phyloP scores from a whole-genome alignment of 139 green algal species.

The Helicosporidium sp. region DNA sequence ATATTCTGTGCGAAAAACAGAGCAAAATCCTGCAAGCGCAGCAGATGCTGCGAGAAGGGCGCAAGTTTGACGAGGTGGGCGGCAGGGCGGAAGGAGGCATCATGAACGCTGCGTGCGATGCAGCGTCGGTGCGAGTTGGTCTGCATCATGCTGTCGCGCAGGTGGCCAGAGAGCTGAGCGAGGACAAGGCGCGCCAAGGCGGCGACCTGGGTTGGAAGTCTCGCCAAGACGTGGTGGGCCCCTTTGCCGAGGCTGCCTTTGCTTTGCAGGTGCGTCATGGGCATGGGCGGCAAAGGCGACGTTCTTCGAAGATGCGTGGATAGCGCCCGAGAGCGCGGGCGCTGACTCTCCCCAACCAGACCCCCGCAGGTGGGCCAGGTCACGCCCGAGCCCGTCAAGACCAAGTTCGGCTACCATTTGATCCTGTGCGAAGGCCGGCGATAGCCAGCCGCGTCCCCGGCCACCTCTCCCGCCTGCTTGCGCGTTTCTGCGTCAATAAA shows the following conservation, averaged over 20 bases:
- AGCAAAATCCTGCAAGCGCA: conserved; percentile 21
- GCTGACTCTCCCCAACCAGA: too few relatives aligned
- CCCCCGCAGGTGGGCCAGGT: too few relatives aligned
- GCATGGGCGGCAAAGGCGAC: too few relatives aligned
- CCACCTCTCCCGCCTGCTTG: too few relatives aligned
- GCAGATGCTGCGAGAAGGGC: conserved; percentile 15
- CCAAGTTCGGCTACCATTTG: too few relatives aligned
- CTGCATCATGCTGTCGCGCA: background rate
- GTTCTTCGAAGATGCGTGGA: too few relatives aligned
- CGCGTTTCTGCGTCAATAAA: too few relatives aligned
- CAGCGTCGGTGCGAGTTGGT: background rate
- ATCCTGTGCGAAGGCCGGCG: too few relatives aligned
- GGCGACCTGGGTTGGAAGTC: conserved; percentile 32
- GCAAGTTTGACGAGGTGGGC: conserved; percentile 20
- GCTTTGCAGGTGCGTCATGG: conserved; percentile 19
- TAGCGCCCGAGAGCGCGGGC: too few relatives aligned
- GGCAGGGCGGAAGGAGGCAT: too few relatives aligned
- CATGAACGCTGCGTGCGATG: background rate
- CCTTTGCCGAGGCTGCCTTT: conserved; percentile 32
- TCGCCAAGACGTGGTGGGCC: conserved; percentile 20
- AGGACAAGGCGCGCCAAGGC: conserved; percentile 27
- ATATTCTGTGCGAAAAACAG: conserved; percentile 26
- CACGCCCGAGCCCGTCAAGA: too few relatives aligned
- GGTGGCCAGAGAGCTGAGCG: conserved; percentile 16
- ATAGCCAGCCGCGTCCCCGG: too few relatives aligned